phyloP scores from a whole-genome alignment of 257 asterid species.

The Solanum corneliomulleri region DNA sequence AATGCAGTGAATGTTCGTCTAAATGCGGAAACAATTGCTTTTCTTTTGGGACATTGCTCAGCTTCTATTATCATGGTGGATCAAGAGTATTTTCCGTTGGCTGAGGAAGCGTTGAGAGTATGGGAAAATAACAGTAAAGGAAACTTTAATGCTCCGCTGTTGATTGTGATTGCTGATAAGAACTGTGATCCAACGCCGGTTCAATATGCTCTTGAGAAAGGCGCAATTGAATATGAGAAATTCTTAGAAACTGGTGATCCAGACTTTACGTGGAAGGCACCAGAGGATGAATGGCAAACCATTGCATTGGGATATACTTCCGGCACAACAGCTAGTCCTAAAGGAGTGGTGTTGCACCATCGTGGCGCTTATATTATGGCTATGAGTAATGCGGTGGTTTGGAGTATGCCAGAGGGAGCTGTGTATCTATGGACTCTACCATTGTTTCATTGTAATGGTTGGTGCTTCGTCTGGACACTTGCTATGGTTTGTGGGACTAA shows the following conservation, averaged over 20 bases:
- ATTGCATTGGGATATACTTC: constrained; percentile 88
- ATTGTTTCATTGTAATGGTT: constrained; percentile 92
- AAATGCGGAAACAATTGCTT: constrained; percentile 70
- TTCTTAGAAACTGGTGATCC: constrained; percentile 74
- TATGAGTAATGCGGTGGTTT: constrained; percentile 45
- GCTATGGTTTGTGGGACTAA: constrained; percentile 81
- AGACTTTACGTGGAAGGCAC: constrained; percentile 62
- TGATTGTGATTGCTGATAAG: constrained; percentile 66
- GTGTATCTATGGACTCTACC: constrained; percentile 90
- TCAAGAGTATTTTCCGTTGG: constrained; percentile 69
- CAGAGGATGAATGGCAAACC: constrained; percentile 92
- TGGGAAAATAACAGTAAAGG: constrained; percentile 29
- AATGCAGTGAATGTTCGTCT: constrained; percentile 86
- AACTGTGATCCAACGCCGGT: constrained; percentile 47
- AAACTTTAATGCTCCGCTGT: constrained; percentile 37
- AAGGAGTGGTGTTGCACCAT: constrained; percentile 93
- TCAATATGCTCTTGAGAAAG: constrained; percentile 56
- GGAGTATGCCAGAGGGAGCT: constrained; percentile 78
- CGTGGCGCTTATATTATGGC: constrained; percentile 97
- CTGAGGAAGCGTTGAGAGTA: constrained; percentile 67
- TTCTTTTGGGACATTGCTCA: constrained; percentile 69
- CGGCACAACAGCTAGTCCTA: constrained; percentile 97
- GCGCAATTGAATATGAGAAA: constrained; percentile 70
- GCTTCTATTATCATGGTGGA: constrained; percentile 70
- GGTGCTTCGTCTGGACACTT: constrained; percentile 90